Evolutionary conservation across 1,139 yeast species (phyloP), one percentile per base, ranked within the genome.

Genomic region (Lodderomyces orthopsilosis): DNA sequence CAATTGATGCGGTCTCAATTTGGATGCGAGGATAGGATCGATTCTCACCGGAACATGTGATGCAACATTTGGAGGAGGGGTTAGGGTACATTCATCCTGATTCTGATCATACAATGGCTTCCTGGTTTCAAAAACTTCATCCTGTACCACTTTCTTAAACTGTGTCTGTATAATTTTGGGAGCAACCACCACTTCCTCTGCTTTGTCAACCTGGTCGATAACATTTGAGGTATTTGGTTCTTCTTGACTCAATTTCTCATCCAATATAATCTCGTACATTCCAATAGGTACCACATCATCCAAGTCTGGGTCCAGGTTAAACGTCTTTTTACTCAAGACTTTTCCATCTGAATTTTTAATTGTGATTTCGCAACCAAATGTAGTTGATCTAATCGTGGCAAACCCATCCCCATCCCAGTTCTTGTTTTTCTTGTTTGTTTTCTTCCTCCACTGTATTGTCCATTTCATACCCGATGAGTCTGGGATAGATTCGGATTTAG

Each of bases 331-430:
- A 6, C 59, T 56, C 35, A 61, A 47, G 3, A 48, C 47, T 37
- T 55, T 58, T 19, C 50, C 50, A 37, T 51, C 53, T 3, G 38
- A 44, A 24, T 48, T 46, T 34, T 56, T 55, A 13, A 63, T 45
- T 7, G 49, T 40, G 2, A 56, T 42, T 7, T 51, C 54, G 28
- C 41, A 40, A 2, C 40, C 40, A 12, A 26, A 27, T 15, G 35
- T 41, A 5, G 28, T 26, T 14, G 24, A 34, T 12, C 54, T 47
- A 3, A 56, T 52, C 1, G 51, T 53, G 5, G 87, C 68, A 21
- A 65, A 62, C 0, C 96, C 98, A 63, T 93, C 98, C 2, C 95
- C 96, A 46, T 89, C 95, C 98, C 98, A 93, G 0, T 91, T 83
- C 59, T 91, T 91, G 61, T 90, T 82, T 69, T 91, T 90, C 63